These are phyloP conservation scores for Butyriboletus loyo DNA, from an alignment of 768 basidiomycete species.

Conservation along the genomic window DNA sequence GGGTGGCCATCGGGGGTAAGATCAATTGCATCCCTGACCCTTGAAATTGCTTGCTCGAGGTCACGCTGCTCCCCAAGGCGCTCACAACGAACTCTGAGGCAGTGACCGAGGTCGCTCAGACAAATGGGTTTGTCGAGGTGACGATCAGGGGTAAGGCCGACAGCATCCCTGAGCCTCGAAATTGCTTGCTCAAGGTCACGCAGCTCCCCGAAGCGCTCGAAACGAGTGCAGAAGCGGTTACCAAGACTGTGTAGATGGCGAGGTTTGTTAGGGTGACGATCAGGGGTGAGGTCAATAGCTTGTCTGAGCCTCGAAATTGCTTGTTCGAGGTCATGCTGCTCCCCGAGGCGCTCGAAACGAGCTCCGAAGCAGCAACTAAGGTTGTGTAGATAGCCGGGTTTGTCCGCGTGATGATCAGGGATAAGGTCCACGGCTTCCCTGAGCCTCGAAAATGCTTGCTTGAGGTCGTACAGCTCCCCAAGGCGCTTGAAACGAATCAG, in stretches of 20 bases:
- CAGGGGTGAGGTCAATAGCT: background rate
- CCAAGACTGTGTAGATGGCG: background rate
- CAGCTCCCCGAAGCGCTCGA: background rate
- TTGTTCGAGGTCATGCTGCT: background rate
- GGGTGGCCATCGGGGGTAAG: background rate
- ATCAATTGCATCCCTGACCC: background rate
- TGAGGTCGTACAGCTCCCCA: background rate
- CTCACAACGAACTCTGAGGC: background rate
- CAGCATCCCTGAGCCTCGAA: background rate
- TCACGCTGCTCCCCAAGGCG: background rate
- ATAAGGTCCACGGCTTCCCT: background rate
- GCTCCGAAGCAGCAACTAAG: background rate
- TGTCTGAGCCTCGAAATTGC: background rate
- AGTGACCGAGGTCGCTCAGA: too few species aligned
- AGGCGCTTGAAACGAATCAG: constrained; percentile 2
- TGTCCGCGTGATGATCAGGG: background rate
- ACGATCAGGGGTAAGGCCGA: background rate
- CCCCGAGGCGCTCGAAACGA: background rate
- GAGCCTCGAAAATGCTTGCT: background rate
- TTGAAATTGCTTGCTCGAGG: background rate
- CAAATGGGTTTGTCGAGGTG: too few species aligned
- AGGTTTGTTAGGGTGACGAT: background rate
- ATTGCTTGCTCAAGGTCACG: constrained; percentile 1
- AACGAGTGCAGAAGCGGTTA: constrained; percentile 1
- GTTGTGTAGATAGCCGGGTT: background rate